Base-by-base conservation (phyloP, 2,329 filamentous ascomycete genomes). In the Nothophaeocryptopus gaeumannii region DNA sequence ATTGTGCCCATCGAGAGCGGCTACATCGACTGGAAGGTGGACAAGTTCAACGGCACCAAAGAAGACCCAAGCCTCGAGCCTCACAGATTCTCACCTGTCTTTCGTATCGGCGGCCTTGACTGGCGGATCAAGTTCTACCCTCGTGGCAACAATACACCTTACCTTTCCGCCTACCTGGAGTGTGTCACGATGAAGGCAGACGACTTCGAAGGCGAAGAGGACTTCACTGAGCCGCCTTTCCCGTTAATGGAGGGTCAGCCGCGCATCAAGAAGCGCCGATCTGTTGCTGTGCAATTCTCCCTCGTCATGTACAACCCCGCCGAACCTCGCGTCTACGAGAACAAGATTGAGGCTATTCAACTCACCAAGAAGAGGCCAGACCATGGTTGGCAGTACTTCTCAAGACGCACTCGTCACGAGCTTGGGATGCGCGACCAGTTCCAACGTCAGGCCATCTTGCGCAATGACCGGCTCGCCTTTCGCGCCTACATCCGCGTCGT, bases 51-150 rank as follows among this genome's bases (percentile, higher is more conserved):
- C 52, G 82, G 82, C 41, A 84, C 80, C 10, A 77, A 73, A 43
- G 79, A 83, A 41, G 75, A 75, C 2, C 81, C 81, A 2, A 84
- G 84, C 60, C 74, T 74, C 36, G 75, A 78, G 33, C 72, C 76
- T 35, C 70, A 84, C 55, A 81, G 84, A 75, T 77, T 76, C 29
- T 84, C 82, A 5, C 78, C 75, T 0, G 63, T 74, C 5, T 77
- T 80, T 9, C 74, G 68, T 20, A 71, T 84, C 49, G 82, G 79
- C 14, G 81, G 79, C 14, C 77, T 79, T 53, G 81, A 83, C 62
- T 85, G 81, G 81, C 80, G 78, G 47, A 79, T 85, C 70, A 84
- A 84, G 64, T 80, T 84, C 62, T 84, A 81, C 57, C 82, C 82
- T 2, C 75, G 75, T 38, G 82, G 82, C 14, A 82, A 84, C 31